Evolutionary conservation across 176 grass and related monocot species (phyloP), one percentile per base, ranked within the genome.

Genomic region (Themeda triandra): DNA sequence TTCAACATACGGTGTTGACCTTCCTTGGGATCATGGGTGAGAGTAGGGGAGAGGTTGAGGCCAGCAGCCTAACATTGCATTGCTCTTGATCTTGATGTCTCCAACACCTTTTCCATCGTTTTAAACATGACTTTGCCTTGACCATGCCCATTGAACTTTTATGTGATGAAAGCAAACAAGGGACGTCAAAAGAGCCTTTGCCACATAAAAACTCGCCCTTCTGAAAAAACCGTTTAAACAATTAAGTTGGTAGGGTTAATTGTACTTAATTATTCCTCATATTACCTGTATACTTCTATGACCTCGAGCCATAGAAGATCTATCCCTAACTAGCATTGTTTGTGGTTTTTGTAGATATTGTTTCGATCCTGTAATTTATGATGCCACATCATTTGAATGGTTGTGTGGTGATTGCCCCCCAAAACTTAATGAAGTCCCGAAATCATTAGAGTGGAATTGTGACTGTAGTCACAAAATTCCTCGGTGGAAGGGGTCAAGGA

Each of bases 291-390:
- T 30, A 11, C 41, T 17, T 73, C 46, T 33, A 54, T 75, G 46
- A 10, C 46, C 31, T 21, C 32, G 5, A 75, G 18, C 9, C 18
- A 33, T 33, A 77, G 27, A 77, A n/a, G 13, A 39, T 10, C n/a
- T 53, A 37, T 70, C 66, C n/a, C 53, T 71, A 82, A 54, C 4
- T 58, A 29, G 31, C 13, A 31, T 79, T 32, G 33, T 79, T 65
- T 71, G 15, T 71, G 53, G 23, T 87, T 87, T 87, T 88, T 88
- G 81, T 84, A 88, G 87, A 80, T 88, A 88, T 67, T 88, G 87
- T 72, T 25, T 68, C 45, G 60, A 88, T 58, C 28, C 4, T 0
- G 10, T 84, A 58, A 56, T 74, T 65, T 88, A 56, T 8, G 67
- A 66, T 84, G 66, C n/a, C 18, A 49, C 19, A 49, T 30, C 28